A percentile compares a stretch with the other conserved stretches of the same genome.
Conservation (phyloP, 768 basidiomycete species). For the Termitomyces eurrhizus region DNA sequence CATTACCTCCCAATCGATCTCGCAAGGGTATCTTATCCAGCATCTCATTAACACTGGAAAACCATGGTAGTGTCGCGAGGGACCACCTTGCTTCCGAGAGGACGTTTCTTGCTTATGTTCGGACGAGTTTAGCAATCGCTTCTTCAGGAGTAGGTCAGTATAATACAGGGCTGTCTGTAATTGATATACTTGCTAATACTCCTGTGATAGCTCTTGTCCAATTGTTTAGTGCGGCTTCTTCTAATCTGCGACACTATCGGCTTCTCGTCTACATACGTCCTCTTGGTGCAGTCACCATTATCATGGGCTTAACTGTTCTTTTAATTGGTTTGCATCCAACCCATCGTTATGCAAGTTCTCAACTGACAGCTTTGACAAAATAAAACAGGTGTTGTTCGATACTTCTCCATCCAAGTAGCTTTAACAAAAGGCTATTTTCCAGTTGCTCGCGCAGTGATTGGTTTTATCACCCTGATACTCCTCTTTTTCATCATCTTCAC, state of each 20-base stretch:
- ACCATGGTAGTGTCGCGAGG: conserved; percentile 47
- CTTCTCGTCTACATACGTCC: conserved; percentile 21
- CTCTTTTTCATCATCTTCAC: conserved; percentile 16
- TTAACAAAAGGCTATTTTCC: conserved; percentile 21
- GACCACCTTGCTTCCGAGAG: conserved; percentile 53
- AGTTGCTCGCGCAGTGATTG: conserved; percentile 14
- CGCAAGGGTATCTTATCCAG: neutral
- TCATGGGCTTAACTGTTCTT: conserved; percentile 18
- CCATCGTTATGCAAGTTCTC: neutral
- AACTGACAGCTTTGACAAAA: neutral
- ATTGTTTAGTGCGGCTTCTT: conserved; percentile 19
- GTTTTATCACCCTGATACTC: conserved; percentile 15
- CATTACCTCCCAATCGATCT: neutral
- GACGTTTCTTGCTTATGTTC: conserved; percentile 50
- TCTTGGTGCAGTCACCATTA: conserved; percentile 19
- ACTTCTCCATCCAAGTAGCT: conserved; percentile 21
- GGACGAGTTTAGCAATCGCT: conserved; percentile 49
- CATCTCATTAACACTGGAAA: conserved; percentile 32
- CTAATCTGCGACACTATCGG: conserved; percentile 12
- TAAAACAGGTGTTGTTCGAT: conserved; percentile 16
- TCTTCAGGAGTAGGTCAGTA: conserved; percentile 41
- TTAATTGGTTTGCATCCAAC: conserved; percentile 14
- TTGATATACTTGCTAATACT: neutral
- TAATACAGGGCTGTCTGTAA: neutral
- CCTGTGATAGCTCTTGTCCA: conserved; percentile 17